A percentile compares a stretch with the other conserved stretches of the same genome.
Evolutionary conservation across 2,329 filamentous ascomycete genomes (phyloP).

Genomic region (Cercospora canescens): DNA sequence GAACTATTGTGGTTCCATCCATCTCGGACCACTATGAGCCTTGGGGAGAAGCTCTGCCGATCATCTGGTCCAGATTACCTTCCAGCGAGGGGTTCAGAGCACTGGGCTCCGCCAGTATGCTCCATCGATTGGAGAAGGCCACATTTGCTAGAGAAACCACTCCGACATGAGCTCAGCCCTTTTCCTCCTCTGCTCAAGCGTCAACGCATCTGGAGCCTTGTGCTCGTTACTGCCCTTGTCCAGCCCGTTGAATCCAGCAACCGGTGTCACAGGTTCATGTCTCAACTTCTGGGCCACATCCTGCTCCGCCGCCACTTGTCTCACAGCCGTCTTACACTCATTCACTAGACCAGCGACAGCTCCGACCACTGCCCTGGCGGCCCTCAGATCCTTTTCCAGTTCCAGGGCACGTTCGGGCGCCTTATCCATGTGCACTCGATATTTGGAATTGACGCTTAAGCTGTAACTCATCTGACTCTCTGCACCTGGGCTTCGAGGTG

Average conservation of each 20-base stretch:
- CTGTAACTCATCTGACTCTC: constrained; percentile 6
- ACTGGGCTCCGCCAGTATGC: neutral
- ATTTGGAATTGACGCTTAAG: constrained; percentile 9
- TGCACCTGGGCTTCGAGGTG: constrained; percentile 1
- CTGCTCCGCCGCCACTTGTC: neutral
- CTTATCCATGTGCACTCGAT: constrained; percentile 11
- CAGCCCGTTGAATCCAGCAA: neutral
- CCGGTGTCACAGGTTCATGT: neutral
- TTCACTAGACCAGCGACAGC: neutral
- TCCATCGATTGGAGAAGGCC: neutral
- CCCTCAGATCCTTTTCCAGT: neutral
- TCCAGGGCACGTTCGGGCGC: constrained; percentile 1
- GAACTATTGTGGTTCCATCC: neutral
- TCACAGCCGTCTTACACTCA: neutral
- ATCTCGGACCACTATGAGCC: neutral
- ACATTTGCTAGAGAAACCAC: neutral
- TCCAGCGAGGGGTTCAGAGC: neutral
- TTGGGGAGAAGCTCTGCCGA: neutral
- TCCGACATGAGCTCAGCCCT: neutral
- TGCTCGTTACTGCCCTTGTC: neutral
- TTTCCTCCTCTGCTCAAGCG: constrained; percentile 5
- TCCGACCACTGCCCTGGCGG: neutral
- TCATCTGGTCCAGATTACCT: neutral
- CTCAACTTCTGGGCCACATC: neutral
- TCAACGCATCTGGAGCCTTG: neutral